These are phyloP conservation scores for Vaccinium corymbosum DNA, from an alignment of 148 eudicot genomes.

Conservation along the genomic window DNA sequence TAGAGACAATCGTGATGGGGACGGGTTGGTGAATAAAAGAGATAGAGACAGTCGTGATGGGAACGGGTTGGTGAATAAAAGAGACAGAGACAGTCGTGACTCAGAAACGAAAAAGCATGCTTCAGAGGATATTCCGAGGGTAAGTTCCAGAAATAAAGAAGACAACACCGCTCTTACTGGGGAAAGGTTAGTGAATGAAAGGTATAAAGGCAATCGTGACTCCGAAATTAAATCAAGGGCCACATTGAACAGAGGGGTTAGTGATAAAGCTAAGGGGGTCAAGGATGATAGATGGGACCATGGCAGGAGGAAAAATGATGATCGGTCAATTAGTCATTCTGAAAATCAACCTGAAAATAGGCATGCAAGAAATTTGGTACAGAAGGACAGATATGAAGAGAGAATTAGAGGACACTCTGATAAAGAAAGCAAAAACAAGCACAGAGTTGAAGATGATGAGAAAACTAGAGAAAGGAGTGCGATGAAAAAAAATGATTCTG, in stretches of 20 bases:
- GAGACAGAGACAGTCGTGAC: slow-evolving; percentile 34
- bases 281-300: slow-evolving; percentile 36
- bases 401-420: slow-evolving; percentile 39
- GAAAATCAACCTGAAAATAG: slow-evolving; percentile 41
- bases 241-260: slow-evolving; percentile 21
- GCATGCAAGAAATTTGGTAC: slow-evolving; percentile 31
- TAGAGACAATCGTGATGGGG: slow-evolving; percentile 33
- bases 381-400: slow-evolving; percentile 30
- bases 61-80: slow-evolving; percentile 31
- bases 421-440: slow-evolving; percentile 50
- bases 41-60: slow-evolving; percentile 33
- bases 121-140: not conserved
- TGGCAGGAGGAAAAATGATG: slow-evolving; percentile 39
- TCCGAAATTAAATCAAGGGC: slow-evolving; percentile 34
- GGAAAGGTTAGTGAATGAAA: not conserved
- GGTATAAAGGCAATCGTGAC: slow-evolving; percentile 12
- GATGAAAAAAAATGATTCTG: slow-evolving; percentile 51
- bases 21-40: slow-evolving; percentile 32
- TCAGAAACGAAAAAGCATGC: slow-evolving; percentile 15
- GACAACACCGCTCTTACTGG: not conserved
- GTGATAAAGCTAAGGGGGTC: slow-evolving; percentile 18
- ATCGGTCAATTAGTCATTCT: slow-evolving; percentile 31
- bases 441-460: slow-evolving; percentile 49
- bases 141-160: not conserved
- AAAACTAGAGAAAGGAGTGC: slow-evolving; percentile 35